Evolutionary conservation across 805 yeast species (phyloP).

Genomic region (Yamadazyma nakazawae): DNA sequence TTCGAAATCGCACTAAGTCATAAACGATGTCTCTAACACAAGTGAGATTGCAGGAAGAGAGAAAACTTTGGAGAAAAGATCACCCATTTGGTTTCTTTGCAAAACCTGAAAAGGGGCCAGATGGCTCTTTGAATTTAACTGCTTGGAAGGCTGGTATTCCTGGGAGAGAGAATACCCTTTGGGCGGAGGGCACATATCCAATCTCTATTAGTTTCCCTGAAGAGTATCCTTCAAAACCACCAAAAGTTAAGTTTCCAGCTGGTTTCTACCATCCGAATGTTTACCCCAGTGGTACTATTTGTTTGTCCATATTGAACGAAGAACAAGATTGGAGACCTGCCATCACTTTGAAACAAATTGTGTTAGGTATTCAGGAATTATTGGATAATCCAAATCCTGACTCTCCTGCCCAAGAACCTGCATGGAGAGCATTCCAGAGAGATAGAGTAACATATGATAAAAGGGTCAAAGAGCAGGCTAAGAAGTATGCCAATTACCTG

Average conservation of each 20-base stretch:
- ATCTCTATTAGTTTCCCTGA: slow-evolving; percentile 78
- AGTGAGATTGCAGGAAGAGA: slow-evolving; percentile 87
- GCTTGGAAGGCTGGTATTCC: slow-evolving; percentile 96
- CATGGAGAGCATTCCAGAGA: slow-evolving; percentile 80
- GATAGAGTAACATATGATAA: slow-evolving; percentile 68
- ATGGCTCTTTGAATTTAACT: slow-evolving; percentile 82
- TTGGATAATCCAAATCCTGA: slow-evolving; percentile 87
- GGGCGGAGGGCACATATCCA: slow-evolving; percentile 92
- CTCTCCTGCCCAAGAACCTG: slow-evolving; percentile 97
- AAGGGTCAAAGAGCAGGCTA: slow-evolving; percentile 79
- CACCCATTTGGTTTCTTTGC: slow-evolving; percentile 98
- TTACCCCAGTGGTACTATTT: slow-evolving; percentile 95
- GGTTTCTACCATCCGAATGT: slow-evolving; percentile 96
- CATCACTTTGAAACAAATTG: slow-evolving; percentile 83
- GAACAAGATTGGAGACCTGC: slow-evolving; percentile 99
- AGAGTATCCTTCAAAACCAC: slow-evolving; percentile 96
- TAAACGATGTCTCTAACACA: slow-evolving; percentile 55
- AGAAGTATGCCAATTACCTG: slow-evolving; percentile 50
- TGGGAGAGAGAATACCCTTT: slow-evolving; percentile 79
- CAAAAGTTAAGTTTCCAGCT: slow-evolving; percentile 84
- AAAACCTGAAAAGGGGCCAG: slow-evolving; percentile 73
- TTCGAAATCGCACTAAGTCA: neutral
- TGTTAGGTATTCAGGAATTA: slow-evolving; percentile 88
- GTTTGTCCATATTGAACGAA: slow-evolving; percentile 89
- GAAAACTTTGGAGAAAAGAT: slow-evolving; percentile 97